These are phyloP conservation scores for Sabuloglossum arenarium DNA, from an alignment of 495 filamentous ascomycete genomes.

Conservation along the genomic window DNA sequence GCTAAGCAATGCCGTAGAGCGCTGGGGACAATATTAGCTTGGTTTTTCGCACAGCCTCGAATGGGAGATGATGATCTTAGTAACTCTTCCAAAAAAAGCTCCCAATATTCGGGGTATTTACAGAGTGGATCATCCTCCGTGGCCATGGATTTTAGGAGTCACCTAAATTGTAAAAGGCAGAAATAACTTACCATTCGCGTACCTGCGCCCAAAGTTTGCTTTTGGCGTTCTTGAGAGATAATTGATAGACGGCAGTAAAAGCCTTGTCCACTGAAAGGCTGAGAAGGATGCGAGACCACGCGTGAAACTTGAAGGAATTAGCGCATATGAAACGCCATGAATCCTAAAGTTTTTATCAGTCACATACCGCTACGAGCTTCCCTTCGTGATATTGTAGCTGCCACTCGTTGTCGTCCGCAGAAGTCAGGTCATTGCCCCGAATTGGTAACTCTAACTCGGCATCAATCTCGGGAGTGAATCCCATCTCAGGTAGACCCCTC, in stretches of 20 bases:
- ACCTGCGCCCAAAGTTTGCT: constrained; percentile 27
- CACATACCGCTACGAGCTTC: background rate
- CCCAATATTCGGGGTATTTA: too few species aligned
- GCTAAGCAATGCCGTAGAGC: constrained; percentile 32
- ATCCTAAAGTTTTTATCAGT: constrained; percentile 4
- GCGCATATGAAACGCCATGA: constrained; percentile 13
- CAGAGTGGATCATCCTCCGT: too few species aligned
- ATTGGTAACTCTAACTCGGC: background rate
- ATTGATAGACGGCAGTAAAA: constrained; percentile 27
- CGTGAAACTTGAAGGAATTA: constrained; percentile 17
- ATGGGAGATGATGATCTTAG: background rate
- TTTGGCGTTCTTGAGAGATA: constrained; percentile 33
- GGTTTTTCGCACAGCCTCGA: background rate
- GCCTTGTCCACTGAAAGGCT: constrained; percentile 21
- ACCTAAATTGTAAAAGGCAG: background rate
- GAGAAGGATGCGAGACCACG: constrained; percentile 25
- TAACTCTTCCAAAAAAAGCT: too few species aligned
- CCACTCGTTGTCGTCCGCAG: background rate
- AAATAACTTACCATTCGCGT: background rate
- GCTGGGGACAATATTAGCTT: constrained; percentile 12
- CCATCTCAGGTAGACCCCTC: constrained; percentile 14
- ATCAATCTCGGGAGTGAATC: constrained; percentile 2
- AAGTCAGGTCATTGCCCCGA: background rate
- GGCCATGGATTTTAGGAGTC: background rate
- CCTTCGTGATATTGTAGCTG: background rate